phyloP scores from a whole-genome alignment of 257 asterid genomes.

The Solanum ossicruentum region DNA sequence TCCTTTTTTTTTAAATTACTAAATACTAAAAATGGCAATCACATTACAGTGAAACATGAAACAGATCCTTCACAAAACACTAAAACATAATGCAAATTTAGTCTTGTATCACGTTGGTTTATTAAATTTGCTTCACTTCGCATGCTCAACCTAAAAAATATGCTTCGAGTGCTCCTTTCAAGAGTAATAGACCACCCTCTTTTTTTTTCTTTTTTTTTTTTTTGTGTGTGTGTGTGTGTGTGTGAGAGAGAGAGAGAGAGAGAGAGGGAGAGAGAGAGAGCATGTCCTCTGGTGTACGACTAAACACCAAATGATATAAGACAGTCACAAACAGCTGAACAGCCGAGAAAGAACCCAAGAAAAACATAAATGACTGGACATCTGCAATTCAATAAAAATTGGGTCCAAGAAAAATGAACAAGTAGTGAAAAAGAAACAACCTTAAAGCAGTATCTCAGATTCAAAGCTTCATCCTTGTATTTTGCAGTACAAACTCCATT shows the following conservation, averaged over 20 bases:
- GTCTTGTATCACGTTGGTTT: not conserved
- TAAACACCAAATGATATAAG: not conserved
- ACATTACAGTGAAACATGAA: not conserved
- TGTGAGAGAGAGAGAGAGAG: not conserved
- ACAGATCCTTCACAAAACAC: not conserved
- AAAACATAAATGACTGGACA: not conserved
- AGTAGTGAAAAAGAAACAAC: constrained; percentile 18
- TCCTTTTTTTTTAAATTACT: not conserved
- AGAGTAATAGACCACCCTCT: not conserved
- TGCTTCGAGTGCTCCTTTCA: not conserved
- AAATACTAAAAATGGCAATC: not conserved
- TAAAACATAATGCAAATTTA: not conserved
- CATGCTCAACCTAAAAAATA: not conserved
- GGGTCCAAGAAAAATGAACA: not conserved
- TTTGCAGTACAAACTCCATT: constrained; percentile 72
- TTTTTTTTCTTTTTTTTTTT: too few relatives aligned
- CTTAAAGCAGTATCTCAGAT: constrained; percentile 68
- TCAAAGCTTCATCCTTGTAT: constrained; percentile 56
- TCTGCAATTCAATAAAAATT: not conserved
- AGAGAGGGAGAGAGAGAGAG: not conserved
- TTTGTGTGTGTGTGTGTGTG: not conserved
- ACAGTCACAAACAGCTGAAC: not conserved
- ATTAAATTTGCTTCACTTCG: not conserved
- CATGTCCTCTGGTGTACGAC: not conserved
- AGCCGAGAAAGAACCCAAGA: not conserved